Percentiles rank a stretch among this genome's conserved stretches.
These are phyloP conservation scores for Mortierella alpina DNA, from an alignment of 192 early-diverging fungal genomes.

Conservation along the genomic window DNA sequence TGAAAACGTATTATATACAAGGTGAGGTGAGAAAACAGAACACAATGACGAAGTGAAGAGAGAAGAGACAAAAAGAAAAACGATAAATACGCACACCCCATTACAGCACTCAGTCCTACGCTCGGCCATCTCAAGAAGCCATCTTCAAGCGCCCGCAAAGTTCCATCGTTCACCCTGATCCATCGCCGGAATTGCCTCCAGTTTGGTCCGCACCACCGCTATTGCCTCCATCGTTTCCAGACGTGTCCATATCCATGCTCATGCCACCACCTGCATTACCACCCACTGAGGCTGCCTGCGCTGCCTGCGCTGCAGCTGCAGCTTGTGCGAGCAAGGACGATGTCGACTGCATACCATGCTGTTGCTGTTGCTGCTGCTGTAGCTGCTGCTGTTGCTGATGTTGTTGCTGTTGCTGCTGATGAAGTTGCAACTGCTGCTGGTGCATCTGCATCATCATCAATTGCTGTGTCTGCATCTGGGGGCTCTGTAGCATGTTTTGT, in stretches of 20 bases:
- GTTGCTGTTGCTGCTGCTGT: constrained; percentile 2
- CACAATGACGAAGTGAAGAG: too few species aligned
- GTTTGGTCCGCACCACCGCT: neutral
- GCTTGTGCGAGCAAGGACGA: constrained; percentile 24
- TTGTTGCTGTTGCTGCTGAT: constrained; percentile 17
- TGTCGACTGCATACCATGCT: constrained; percentile 34
- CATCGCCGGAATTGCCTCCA: constrained; percentile 1
- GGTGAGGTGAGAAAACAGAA: too few species aligned
- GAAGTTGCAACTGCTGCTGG: constrained; percentile 8
- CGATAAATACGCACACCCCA: too few species aligned
- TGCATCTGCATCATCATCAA: constrained; percentile 35
- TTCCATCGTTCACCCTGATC: neutral
- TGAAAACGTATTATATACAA: too few species aligned
- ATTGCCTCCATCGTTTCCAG: constrained; percentile 4
- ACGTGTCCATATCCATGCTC: neutral
- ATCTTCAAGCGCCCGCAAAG: neutral
- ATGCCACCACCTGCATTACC: constrained; percentile 8
- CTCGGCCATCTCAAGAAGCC: neutral
- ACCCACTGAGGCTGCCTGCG: neutral
- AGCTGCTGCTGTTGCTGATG: constrained; percentile 21
- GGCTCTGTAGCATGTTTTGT: constrained; percentile 38
- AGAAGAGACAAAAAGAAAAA: too few species aligned
- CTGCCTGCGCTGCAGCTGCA: constrained; percentile 6
- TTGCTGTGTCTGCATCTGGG: constrained; percentile 33
- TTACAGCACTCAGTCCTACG: too few species aligned